Percentiles rank a stretch among this genome's conserved stretches.
These are phyloP conservation scores for Coriolopsis trogii DNA, from an alignment of 1,284 basidiomycete genomes.

Conservation along the genomic window DNA sequence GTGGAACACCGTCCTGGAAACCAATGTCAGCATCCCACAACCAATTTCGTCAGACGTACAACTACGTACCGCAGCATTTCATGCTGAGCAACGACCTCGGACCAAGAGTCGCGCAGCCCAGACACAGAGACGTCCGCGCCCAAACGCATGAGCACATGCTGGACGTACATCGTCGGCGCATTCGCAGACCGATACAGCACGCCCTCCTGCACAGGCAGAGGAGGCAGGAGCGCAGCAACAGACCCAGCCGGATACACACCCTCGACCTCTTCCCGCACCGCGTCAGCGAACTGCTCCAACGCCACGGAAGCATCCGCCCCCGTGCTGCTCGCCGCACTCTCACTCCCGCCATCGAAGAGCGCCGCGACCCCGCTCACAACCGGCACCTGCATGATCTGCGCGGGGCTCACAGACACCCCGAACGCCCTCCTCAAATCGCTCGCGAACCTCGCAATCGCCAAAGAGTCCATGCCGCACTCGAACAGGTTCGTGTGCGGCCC, in stretches of 20 bases:
- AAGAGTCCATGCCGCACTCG: constrained; percentile 50
- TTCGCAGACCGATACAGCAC: constrained; percentile 47
- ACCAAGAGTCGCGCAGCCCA: constrained; percentile 41
- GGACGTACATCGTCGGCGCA: constrained; percentile 45
- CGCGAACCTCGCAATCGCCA: constrained; percentile 43
- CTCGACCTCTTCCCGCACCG: constrained; percentile 33
- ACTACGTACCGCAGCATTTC: constrained; percentile 47
- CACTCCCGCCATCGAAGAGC: constrained; percentile 28
- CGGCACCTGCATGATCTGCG: constrained; percentile 45
- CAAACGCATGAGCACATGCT: constrained; percentile 45
- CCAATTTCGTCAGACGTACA: too few species aligned
- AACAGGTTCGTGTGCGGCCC: constrained; percentile 39
- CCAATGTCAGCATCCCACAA: too few species aligned
- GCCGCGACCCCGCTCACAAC: constrained; percentile 38
- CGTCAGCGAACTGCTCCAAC: constrained; percentile 31
- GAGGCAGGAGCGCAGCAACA: constrained; percentile 43
- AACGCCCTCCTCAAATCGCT: constrained; percentile 40
- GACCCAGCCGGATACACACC: constrained; percentile 27
- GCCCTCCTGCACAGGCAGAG: constrained; percentile 53
- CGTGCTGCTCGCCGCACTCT: background rate
- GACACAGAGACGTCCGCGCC: constrained; percentile 27
- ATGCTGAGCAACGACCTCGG: constrained; percentile 34
- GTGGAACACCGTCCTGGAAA: constrained; percentile 50
- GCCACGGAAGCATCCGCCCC: constrained; percentile 6
- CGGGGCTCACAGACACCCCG: constrained; percentile 35